Percentiles rank a stretch among this genome's conserved stretches.
phyloP scores from a whole-genome alignment of 345 rosid genomes.

The Boechera retrofracta region DNA sequence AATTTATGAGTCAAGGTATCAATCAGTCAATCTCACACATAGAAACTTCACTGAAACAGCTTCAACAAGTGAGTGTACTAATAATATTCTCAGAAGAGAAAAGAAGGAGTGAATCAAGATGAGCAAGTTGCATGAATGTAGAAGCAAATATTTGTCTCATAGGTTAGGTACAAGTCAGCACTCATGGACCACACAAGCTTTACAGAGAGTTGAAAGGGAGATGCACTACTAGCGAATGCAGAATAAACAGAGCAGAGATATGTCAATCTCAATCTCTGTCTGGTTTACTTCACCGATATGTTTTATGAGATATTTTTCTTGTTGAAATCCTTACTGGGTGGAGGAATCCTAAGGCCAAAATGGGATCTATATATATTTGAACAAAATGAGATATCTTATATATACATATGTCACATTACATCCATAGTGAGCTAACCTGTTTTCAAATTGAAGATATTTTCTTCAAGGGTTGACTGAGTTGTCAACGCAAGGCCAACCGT shows the following conservation, averaged over 20 bases:
- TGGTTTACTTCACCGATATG: constrained; percentile 2
- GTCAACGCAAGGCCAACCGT: constrained; percentile 80
- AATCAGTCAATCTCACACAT: not conserved
- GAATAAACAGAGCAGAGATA: constrained; percentile 29
- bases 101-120: constrained; percentile 31
- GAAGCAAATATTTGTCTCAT: constrained; percentile 36
- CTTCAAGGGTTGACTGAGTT: constrained; percentile 65
- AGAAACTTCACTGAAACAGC: constrained; percentile 4
- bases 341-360: constrained; percentile 1
- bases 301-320: not conserved
- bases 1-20: constrained; percentile 23
- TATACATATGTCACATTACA: not conserved
- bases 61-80: constrained; percentile 37
- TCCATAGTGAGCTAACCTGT: constrained; percentile 11
- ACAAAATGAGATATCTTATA: constrained; percentile 13
- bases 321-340: not conserved
- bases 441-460: constrained; percentile 34
- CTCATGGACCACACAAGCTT: constrained; percentile 41
- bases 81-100: not conserved
- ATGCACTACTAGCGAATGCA: constrained; percentile 39
- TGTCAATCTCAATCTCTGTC: not conserved
- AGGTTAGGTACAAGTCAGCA: constrained; percentile 32
- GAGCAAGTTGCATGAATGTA: constrained; percentile 37
- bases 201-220: constrained; percentile 29
- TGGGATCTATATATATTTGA: not conserved